Conservation (phyloP, 2,329 filamentous ascomycete genomes). For the Pseudocercospora macadamiae region DNA sequence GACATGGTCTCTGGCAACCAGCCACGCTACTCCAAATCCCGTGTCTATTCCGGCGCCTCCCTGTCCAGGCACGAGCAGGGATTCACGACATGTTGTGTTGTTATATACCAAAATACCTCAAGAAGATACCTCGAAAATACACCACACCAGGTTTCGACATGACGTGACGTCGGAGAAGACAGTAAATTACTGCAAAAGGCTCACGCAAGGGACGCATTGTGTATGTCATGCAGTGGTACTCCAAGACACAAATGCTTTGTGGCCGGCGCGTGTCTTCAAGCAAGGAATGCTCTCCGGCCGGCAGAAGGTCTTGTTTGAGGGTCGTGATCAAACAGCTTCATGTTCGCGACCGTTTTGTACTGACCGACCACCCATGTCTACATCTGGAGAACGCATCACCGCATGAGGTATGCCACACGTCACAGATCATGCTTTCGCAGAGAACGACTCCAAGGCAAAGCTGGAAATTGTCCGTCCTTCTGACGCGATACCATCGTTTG, state of each 20-base stretch:
- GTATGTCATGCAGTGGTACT: background rate
- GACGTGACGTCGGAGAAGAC: constrained; percentile 4
- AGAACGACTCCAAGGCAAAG: too few relatives aligned
- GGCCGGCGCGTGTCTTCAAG: constrained; percentile 1
- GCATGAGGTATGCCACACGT: background rate
- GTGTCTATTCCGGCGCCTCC: background rate
- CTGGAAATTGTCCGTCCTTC: background rate
- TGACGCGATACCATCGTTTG: background rate
- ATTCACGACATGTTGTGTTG: background rate
- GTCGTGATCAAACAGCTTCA: too few relatives aligned
- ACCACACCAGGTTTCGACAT: background rate
- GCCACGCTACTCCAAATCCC: background rate
- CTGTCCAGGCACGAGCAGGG: background rate
- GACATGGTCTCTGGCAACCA: background rate
- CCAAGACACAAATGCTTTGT: constrained; percentile 3
- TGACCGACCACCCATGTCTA: constrained; percentile 1
- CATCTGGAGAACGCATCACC: background rate
- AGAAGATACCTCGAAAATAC: background rate
- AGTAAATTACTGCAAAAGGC: background rate
- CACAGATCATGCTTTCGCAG: background rate
- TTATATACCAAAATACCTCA: background rate
- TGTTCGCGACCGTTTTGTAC: background rate
- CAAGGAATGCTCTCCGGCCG: constrained; percentile 12
- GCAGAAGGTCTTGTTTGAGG: too few relatives aligned
- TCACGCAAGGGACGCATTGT: constrained; percentile 7